phyloP scores from a whole-genome alignment of 2,329 filamentous ascomycete species.

The Colletotrichum sp. region DNA sequence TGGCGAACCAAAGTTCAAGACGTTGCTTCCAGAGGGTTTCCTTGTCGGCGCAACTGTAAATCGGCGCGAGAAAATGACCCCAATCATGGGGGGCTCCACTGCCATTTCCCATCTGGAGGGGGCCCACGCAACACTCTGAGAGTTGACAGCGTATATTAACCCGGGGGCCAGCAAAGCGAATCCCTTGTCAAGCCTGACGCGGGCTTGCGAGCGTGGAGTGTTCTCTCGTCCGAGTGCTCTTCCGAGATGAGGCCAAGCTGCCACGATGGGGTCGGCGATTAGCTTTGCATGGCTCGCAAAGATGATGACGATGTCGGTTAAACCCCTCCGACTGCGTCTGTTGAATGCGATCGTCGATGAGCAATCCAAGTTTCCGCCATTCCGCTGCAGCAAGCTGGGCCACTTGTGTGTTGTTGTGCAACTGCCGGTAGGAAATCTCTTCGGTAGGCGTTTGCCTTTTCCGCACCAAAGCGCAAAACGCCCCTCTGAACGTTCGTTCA shows the following conservation, averaged over 20 bases:
- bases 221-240: neutral
- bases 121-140: neutral
- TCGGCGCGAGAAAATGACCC: slow-evolving; percentile 9
- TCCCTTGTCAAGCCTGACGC: neutral
- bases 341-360: neutral
- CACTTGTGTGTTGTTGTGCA: neutral
- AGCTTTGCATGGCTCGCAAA: neutral
- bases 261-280: slow-evolving; percentile 1
- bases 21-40: neutral
- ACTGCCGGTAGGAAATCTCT: neutral
- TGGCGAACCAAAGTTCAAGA: neutral
- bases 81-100: slow-evolving; percentile 15
- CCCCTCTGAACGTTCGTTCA: neutral
- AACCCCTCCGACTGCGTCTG: neutral
- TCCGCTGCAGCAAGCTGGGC: neutral
- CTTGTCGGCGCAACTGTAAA: slow-evolving; percentile 2
- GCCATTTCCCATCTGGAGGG: slow-evolving; percentile 8
- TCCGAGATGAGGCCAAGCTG: slow-evolving; percentile 8
- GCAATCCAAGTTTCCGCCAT: neutral
- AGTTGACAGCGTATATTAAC: neutral
- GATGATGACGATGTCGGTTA: neutral
- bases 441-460: neutral
- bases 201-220: neutral
- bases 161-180: neutral
- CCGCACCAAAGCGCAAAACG: neutral